Evolutionary conservation across 2,329 filamentous ascomycete genomes (phyloP), one percentile per base, ranked within the genome.

Genomic region (Penicillium sp.): DNA sequence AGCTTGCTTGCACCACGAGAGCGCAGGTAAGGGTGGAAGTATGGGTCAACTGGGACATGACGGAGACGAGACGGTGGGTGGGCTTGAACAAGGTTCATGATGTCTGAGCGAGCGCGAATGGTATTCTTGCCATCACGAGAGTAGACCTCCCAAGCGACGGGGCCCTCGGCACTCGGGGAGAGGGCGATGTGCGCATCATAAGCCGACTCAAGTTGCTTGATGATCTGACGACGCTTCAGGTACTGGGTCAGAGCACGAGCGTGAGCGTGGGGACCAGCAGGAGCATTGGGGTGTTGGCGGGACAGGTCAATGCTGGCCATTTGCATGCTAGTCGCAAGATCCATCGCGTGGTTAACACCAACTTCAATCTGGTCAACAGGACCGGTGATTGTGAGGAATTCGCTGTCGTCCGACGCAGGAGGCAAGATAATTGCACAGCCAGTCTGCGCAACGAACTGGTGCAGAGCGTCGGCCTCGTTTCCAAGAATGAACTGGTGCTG

Each of bases 401-500:
- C 91, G 47, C 91, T 90, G 56, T 95, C 90, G 52, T 90, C 86
- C 24, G 88, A 86, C 26, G 82, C 82, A 8, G 91, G 85, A 52
- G 88, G 93, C 46, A 98, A 77, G 56, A 98, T 84, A 58, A 98
- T 88, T 44, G 90, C 86, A 75, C 95, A 99, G 61, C 93, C 93
- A 56, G 95, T 98, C 69, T 96, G 86, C 46, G 87, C 84, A 63
- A 97, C 86, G 80, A 99, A 97, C 46, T 96, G 86, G 56, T 97
- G 86, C 33, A 91, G 81, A 19, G 90, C 87, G 60, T 90, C 84
- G 59, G 90, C 92, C 60, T 88, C 85, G 60, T 93, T 87, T 51
- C 93, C 93, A 61, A 96, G 87, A 70, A 99, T 95, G 80, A 97
- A 98, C 73, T 96, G 93, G 73, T 98, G 95, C 51, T 91, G 87